phyloP scores from a whole-genome alignment of 345 rosid species.

The Salix arbutifolia region DNA sequence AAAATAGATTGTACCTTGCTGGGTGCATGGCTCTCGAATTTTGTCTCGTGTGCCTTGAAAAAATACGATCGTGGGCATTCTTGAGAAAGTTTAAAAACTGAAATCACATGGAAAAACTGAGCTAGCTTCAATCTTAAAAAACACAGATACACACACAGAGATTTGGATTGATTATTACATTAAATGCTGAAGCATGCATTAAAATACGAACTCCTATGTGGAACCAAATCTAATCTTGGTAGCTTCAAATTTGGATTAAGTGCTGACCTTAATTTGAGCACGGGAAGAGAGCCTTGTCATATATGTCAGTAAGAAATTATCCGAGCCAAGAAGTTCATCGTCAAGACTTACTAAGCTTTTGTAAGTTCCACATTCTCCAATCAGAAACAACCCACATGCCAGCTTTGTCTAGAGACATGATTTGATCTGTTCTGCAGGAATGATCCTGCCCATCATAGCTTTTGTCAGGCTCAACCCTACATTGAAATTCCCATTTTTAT shows the following conservation, averaged over 20 bases:
- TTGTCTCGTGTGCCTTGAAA: neutral
- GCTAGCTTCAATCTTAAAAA: neutral
- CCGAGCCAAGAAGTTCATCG: constrained; percentile 10
- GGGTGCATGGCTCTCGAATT: neutral
- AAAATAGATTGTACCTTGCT: neutral
- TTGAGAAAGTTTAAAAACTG: constrained; percentile 16
- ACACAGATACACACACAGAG: neutral
- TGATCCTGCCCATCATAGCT: constrained; percentile 38
- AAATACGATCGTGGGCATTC: constrained; percentile 8
- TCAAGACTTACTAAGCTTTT: constrained; percentile 1
- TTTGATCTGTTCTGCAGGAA: constrained; percentile 24
- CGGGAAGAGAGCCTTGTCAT: constrained; percentile 13
- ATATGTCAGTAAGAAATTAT: constrained; percentile 24
- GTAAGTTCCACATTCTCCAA: constrained; percentile 28
- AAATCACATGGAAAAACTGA: constrained; percentile 18
- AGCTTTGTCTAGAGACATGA: constrained; percentile 36
- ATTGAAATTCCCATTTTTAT: constrained; percentile 23
- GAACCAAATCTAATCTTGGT: constrained; percentile 36
- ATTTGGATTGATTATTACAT: neutral
- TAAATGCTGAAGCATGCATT: constrained; percentile 8
- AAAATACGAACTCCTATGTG: constrained; percentile 10
- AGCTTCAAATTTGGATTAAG: constrained; percentile 3
- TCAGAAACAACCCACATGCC: constrained; percentile 44
- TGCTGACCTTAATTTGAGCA: neutral
- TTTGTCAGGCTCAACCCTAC: constrained; percentile 41